phyloP scores from a whole-genome alignment of 225 moss, liverwort and hornwort genomes.

The Takakia lepidozioides region DNA sequence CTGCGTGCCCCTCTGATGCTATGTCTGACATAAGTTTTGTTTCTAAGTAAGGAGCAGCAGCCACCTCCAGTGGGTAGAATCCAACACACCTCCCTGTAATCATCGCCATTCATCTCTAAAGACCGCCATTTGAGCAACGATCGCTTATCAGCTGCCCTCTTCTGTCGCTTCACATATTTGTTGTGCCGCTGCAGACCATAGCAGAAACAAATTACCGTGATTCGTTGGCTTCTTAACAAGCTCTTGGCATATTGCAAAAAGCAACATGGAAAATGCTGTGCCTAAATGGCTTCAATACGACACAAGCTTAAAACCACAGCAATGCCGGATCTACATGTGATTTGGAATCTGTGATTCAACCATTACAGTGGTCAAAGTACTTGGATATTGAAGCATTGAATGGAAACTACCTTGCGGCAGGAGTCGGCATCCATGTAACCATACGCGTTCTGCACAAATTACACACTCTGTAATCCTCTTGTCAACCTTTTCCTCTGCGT shows the following conservation, averaged over 20 bases:
- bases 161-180: conserved; percentile 42
- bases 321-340: no score
- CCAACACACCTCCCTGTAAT: conserved; percentile 28
- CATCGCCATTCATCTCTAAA: conserved; percentile 42
- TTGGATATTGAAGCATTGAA: no score
- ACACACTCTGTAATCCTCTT: conserved; percentile 15
- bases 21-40: no score
- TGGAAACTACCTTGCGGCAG: conserved; percentile 30
- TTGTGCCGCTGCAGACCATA: conserved; percentile 33
- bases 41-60: not conserved
- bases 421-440: conserved; percentile 42
- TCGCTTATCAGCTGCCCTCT: conserved; percentile 47
- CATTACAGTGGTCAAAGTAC: not conserved
- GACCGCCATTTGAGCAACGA: conserved; percentile 47
- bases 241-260: no score
- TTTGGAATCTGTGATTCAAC: not conserved
- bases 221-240: no score
- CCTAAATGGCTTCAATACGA: not conserved
- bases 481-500: not conserved
- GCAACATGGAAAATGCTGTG: not conserved
- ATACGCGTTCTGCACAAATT: conserved; percentile 36
- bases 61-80: no score
- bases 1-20: not conserved
- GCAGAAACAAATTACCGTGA: no score
- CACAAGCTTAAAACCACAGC: not conserved